These are phyloP conservation scores for Penicillium sp. DNA, from an alignment of 2,329 filamentous ascomycete species.

Conservation along the genomic window DNA sequence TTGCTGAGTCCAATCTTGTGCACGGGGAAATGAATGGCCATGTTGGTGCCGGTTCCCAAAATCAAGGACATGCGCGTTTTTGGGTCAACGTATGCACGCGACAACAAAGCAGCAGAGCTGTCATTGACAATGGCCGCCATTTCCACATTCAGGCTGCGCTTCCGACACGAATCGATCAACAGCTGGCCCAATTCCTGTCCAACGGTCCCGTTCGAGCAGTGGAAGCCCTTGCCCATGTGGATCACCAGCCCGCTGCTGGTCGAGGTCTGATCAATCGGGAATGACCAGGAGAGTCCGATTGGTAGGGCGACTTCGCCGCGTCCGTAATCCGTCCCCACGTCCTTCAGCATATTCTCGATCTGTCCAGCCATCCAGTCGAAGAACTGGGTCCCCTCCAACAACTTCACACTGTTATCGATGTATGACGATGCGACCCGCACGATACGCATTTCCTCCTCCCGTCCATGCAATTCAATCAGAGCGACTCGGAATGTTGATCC, in stretches of 20 bases:
- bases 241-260: slow-evolving; percentile 58
- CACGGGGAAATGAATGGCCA: slow-evolving; percentile 62
- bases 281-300: slow-evolving; percentile 67
- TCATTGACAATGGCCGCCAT: slow-evolving; percentile 67
- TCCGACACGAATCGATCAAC: slow-evolving; percentile 59
- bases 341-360: slow-evolving; percentile 56
- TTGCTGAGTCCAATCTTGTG: slow-evolving; percentile 55
- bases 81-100: slow-evolving; percentile 62
- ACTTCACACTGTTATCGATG: slow-evolving; percentile 59
- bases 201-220: slow-evolving; percentile 59
- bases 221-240: slow-evolving; percentile 67
- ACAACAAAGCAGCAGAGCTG: slow-evolving; percentile 61
- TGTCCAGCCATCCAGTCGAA: slow-evolving; percentile 68
- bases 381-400: slow-evolving; percentile 57
- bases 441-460: slow-evolving; percentile 54
- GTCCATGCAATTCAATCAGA: slow-evolving; percentile 57
- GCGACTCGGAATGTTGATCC: slow-evolving; percentile 67
- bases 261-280: slow-evolving; percentile 66
- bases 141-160: slow-evolving; percentile 56
- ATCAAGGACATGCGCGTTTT: slow-evolving; percentile 65
- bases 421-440: slow-evolving; percentile 55
- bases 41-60: slow-evolving; percentile 65
- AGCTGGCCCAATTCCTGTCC: slow-evolving; percentile 61
- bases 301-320: slow-evolving; percentile 45
- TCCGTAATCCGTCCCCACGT: slow-evolving; percentile 42